Evolutionary conservation across 352 stramenopile genomes (phyloP).

Genomic region (Phytophthora melonis): DNA sequence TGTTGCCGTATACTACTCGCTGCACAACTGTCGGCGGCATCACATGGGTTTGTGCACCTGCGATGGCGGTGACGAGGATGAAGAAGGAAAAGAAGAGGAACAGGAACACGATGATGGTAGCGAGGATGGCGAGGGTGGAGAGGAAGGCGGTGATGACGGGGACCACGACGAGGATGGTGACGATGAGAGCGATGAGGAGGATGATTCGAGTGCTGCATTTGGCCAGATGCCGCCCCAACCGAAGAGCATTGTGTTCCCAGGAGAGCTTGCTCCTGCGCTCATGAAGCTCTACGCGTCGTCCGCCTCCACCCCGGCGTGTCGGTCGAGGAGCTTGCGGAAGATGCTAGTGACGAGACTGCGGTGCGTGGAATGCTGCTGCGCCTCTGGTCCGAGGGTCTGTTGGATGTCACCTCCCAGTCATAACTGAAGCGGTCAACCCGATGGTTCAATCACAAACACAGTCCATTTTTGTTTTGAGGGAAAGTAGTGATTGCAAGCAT

Average conservation of each 20-base stretch:
- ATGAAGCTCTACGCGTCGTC: slow-evolving; percentile 79
- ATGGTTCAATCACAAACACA: slow-evolving; percentile 55
- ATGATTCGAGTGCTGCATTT: slow-evolving; percentile 39
- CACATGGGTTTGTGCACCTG: slow-evolving; percentile 89
- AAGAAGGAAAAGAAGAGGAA: slow-evolving; percentile 31
- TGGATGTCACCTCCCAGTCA: slow-evolving; percentile 45
- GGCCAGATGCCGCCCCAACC: slow-evolving; percentile 53
- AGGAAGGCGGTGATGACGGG: slow-evolving; percentile 35
- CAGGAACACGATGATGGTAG: slow-evolving; percentile 37
- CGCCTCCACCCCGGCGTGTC: slow-evolving; percentile 23
- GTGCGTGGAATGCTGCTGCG: slow-evolving; percentile 86
- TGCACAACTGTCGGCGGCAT: slow-evolving; percentile 80
- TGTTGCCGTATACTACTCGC: slow-evolving; percentile 77
- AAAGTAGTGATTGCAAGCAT: slow-evolving; percentile 38
- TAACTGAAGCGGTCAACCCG: slow-evolving; percentile 18
- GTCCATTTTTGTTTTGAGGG: slow-evolving; percentile 40
- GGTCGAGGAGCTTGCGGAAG: slow-evolving; percentile 57
- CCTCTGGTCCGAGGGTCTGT: slow-evolving; percentile 77
- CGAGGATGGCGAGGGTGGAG: slow-evolving; percentile 30
- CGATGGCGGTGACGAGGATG: slow-evolving; percentile 37
- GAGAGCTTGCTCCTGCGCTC: slow-evolving; percentile 61
- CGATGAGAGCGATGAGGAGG: slow-evolving; percentile 44
- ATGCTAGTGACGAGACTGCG: slow-evolving; percentile 58
- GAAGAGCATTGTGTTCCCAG: slow-evolving; percentile 72
- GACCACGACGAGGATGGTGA: slow-evolving; percentile 44